Evolutionary conservation across 1,284 basidiomycete species (phyloP), one percentile per base, ranked within the genome.

Genomic region (Fereydounia khargensis): DNA sequence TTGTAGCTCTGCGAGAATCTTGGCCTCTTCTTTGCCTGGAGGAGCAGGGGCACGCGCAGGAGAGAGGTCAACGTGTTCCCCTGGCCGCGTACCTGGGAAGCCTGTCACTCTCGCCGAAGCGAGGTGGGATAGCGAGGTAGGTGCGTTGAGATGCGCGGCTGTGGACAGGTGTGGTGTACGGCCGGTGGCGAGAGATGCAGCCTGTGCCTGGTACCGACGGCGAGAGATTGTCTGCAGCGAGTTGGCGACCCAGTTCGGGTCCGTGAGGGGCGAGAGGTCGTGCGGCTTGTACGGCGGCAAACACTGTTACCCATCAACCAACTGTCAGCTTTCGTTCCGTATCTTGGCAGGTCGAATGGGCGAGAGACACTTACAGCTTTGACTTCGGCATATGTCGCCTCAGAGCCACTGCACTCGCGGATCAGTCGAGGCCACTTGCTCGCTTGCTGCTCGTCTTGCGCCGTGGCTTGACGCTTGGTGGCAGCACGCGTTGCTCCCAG

Each of bases 261-360:
- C 89, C 0, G 91, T 94, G 19, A 99, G 81, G 1, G 89, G 89
- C 0, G 88, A 89, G 18, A 96, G 76, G 73, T 99, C 94, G 61
- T 88, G 83, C 21, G 85, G 83, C 58, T 81, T 84, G 18, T 74
- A 71, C 13, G 58, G 42, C 7, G 88, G 89, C 0, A 96, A 81
- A 56, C 81, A 81, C 88, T 91, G 64, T 27, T 14, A 27, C 8
- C 8, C 25, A 27, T 8, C 25, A 27, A 14, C 25, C 8, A 27
- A 14, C 8, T 27, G 25, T 27, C 8, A 27, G 8, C 25, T 8
- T n/a, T 11, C 14, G 14, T 6, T n/a, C 30, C 14, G 30, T n/a
- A 6, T 31, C 6, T n/a, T 16, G 30, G 6, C 7, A 6, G n/a
- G n/a, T n/a, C n/a, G 14, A 6, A 31, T 5, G 14, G 30, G 14